These are phyloP conservation scores for Trypanosoma melophagium DNA, from an alignment of 208 protist species.

Conservation along the genomic window DNA sequence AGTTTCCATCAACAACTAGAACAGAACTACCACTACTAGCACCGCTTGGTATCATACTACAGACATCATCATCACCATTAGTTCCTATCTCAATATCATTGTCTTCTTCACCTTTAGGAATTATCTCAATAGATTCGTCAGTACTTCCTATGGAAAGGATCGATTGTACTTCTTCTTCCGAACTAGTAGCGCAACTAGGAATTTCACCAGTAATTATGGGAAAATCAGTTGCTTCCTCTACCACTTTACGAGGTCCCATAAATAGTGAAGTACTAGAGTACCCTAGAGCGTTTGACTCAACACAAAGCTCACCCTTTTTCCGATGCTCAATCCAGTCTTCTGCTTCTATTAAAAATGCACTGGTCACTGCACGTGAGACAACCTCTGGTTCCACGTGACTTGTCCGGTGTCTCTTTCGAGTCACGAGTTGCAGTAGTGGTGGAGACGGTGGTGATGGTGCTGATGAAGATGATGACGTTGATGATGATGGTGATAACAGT, in stretches of 20 bases:
- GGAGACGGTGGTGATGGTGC: no score
- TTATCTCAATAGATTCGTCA: not conserved
- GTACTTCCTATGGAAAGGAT: not conserved
- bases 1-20: conserved; percentile 15
- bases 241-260: conserved; percentile 62
- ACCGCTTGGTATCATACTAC: conserved; percentile 4
- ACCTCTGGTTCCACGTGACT: conserved; percentile 37
- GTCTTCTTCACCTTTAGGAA: conserved; percentile 17
- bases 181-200: not conserved
- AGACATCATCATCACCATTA: conserved; percentile 5
- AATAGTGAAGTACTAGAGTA: conserved; percentile 75
- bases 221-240: conserved; percentile 20
- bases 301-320: conserved; percentile 36
- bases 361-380: conserved; percentile 45
- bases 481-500: no score
- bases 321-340: conserved; percentile 42
- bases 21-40: conserved; percentile 14
- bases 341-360: conserved; percentile 57
- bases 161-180: not conserved
- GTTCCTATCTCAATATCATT: not conserved
- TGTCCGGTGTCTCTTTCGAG: conserved; percentile 7
- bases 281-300: conserved; percentile 55
- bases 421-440: not conserved
- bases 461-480: no score
- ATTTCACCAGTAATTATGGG: not conserved